These are phyloP conservation scores for Globisporangium mamillatum DNA, from an alignment of 352 stramenopile species.

Conservation along the genomic window DNA sequence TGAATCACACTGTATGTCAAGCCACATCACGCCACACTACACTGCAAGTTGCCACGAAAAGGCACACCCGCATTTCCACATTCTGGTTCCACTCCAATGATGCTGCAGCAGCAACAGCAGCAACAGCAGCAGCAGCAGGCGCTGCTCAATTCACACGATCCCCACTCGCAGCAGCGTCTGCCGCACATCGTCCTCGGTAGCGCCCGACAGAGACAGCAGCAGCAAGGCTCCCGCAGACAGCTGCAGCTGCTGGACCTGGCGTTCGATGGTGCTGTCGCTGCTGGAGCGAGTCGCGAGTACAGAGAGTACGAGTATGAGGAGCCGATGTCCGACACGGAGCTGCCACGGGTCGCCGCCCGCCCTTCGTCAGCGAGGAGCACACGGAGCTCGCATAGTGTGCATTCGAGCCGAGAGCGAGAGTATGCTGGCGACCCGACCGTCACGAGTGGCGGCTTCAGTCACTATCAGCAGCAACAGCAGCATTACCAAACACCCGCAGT, in stretches of 20 bases:
- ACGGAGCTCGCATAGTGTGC: constrained; percentile 2
- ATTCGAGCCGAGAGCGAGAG: constrained; percentile 8
- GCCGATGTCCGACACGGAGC: background rate
- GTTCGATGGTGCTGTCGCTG: constrained; percentile 25
- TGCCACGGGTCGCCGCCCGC: background rate
- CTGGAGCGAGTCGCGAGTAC: background rate
- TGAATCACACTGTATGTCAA: too few relatives aligned
- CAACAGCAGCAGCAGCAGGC: background rate
- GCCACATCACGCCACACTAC: background rate
- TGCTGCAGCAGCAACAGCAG: background rate
- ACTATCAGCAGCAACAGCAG: background rate
- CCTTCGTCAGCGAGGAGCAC: constrained; percentile 14
- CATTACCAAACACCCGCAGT: background rate
- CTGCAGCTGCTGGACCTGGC: constrained; percentile 40
- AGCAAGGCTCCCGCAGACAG: constrained; percentile 17
- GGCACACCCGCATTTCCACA: background rate
- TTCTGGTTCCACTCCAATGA: constrained; percentile 1
- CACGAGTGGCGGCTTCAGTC: constrained; percentile 3
- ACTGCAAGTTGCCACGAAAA: background rate
- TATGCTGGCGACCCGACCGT: background rate
- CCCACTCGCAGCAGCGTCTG: background rate
- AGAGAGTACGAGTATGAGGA: constrained; percentile 8
- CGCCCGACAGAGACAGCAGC: constrained; percentile 7
- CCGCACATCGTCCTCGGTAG: background rate
- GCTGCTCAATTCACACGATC: constrained; percentile 19